Evolutionary conservation across 2,329 filamentous ascomycete genomes (phyloP), one percentile per base, ranked within the genome.

Genomic region (Colletotrichum kahawae): DNA sequence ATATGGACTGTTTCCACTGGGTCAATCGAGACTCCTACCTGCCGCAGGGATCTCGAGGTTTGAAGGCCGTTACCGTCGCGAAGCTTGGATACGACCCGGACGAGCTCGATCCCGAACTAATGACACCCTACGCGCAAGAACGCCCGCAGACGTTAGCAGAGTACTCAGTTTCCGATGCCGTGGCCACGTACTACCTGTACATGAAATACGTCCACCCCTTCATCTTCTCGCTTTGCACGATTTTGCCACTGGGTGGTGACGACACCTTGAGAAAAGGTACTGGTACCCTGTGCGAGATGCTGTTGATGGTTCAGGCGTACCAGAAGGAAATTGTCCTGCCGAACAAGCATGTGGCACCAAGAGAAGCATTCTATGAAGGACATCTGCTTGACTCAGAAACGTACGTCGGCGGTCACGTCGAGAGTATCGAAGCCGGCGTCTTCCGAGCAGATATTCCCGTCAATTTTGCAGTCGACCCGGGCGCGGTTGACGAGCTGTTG

Each of bases 161-260:
- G 81, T 99, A 99, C 85, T 99, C 97, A 0, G 97, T 99, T 59
- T 99, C 97, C 80, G 97, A 99, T 89, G 97, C 97, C 12, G 97
- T 99, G 66, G 97, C 97, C 27, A 99, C 97, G 1, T 99, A 99
- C 83, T 99, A 99, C 82, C 88, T 99, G 77, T 99, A 99, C 89
- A 99, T 99, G 97, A 99, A 99, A 93, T 99, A 99, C 84, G 95
- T 99, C n/a, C 97, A 99, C 83, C 97, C 97, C 5, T 99, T 99
- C 87, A 97, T 99, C 83, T 99, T 99, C 89, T 98, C 97, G 2
- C 88, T 99, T 1, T 99, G 97, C 85, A 99, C 96, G 2, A 98
- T 99, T 86, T 89, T 99, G 82, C 97, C 97, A 0, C 89, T 99
- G 2, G 95, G 95, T 59, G 95, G 96, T 38, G 96, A 99, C 81